These are phyloP conservation scores for Beauveria rudraprayagi DNA, from an alignment of 2,329 filamentous ascomycete species.

Conservation along the genomic window DNA sequence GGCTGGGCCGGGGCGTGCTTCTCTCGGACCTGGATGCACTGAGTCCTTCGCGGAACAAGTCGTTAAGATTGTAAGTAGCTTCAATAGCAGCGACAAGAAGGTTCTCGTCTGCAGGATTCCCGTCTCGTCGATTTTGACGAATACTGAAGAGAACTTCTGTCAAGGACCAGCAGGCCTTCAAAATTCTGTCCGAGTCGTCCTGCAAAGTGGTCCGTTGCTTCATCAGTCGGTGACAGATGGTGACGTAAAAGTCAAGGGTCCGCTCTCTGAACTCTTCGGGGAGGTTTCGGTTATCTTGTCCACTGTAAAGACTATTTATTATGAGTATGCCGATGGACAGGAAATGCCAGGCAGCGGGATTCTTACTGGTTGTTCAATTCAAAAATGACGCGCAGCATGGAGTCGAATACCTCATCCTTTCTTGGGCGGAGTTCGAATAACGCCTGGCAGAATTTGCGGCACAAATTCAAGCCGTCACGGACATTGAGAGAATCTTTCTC, in stretches of 20 bases:
- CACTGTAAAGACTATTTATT: slow-evolving; percentile 66
- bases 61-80: slow-evolving; percentile 7
- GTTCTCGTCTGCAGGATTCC: slow-evolving; percentile 68
- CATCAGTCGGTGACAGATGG: slow-evolving; percentile 90
- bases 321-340: not conserved
- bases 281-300: slow-evolving; percentile 68
- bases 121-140: slow-evolving; percentile 71
- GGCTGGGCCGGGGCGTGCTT: slow-evolving; percentile 74
- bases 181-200: slow-evolving; percentile 74
- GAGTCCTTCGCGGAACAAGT: slow-evolving; percentile 9
- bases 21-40: slow-evolving; percentile 79
- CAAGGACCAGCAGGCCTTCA: slow-evolving; percentile 81
- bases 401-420: slow-evolving; percentile 73
- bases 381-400: slow-evolving; percentile 83
- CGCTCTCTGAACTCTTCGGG: slow-evolving; percentile 83
- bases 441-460: slow-evolving; percentile 84
- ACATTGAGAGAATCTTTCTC: slow-evolving; percentile 59
- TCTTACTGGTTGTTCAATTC: slow-evolving; percentile 84
- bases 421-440: slow-evolving; percentile 78
- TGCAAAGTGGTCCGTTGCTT: slow-evolving; percentile 75
- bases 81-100: slow-evolving; percentile 41
- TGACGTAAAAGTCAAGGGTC: slow-evolving; percentile 90
- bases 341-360: not conserved
- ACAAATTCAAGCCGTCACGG: slow-evolving; percentile 71
- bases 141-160: slow-evolving; percentile 91